A percentile compares a stretch with the other conserved stretches of the same genome.
Evolutionary conservation across 2,329 filamentous ascomycete genomes (phyloP).

Genomic region (Hypoxylon sp.): DNA sequence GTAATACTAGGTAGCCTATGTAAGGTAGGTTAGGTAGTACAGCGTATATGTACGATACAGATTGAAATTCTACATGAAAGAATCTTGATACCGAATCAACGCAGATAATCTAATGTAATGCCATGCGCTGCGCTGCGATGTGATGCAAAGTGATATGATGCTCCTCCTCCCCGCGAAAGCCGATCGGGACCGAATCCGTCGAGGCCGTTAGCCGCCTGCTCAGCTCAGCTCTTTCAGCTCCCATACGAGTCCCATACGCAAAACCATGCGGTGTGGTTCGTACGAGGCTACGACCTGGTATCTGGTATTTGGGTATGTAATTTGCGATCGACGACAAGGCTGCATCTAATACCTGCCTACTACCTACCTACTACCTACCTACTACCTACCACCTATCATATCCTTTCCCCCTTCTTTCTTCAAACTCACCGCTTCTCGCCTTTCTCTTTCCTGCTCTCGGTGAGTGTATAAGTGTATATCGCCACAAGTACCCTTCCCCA

Average conservation of each 20-base stretch:
- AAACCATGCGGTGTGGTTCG: background rate
- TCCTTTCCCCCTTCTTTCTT: background rate
- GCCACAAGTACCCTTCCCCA: background rate
- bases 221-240: background rate
- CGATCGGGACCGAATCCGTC: background rate
- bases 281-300: background rate
- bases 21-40: background rate
- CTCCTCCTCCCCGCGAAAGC: too few species aligned
- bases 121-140: too few species aligned
- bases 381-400: background rate
- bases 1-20: too few species aligned
- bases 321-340: conserved; percentile 3
- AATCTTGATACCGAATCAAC: too few species aligned
- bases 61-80: too few species aligned
- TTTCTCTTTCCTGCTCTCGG: background rate
- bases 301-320: background rate
- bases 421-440: too few species aligned
- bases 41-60: too few species aligned
- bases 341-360: too few species aligned
- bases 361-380: background rate
- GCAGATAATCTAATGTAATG: too few species aligned
- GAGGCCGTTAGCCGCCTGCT: background rate
- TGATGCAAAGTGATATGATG: background rate
- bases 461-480: background rate
- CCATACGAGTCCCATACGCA: background rate